Evolutionary conservation across 805 yeast species (phyloP), one percentile per base, ranked within the genome.

Genomic region (Jamesozyma lodderae): DNA sequence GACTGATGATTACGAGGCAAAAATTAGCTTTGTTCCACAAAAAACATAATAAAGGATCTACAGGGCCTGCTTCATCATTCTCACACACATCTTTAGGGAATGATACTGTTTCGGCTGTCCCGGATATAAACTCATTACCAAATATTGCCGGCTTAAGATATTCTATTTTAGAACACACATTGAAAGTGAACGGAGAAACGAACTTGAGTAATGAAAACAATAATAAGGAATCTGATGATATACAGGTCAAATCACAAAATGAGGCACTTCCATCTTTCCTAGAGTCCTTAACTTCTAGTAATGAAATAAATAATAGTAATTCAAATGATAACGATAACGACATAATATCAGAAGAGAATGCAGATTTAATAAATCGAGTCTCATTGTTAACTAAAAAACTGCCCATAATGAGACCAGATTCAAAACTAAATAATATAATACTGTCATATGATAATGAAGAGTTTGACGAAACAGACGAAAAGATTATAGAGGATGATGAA

Each of bases 311-410:
- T 8, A 33, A 34, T 16, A n/a, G 16, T 16, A 28, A 8, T 9
- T 14, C 25, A 2, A 31, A 35, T 18, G 28, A 28, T 7, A 28
- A 35, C 3, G 32, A 40, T 18, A 27, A 6, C 10, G 29, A 32
- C 22, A 11, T 23, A 33, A 22, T 27, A 13, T 22, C 35, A 2
- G 45, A 38, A 29, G 35, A 26, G 19, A 23, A 16, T 24, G 15
- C 16, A 11, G 25, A 18, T 4, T n/a, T 34, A 32, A 17, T 17
- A 14, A 15, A 21, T n/a, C 18, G 30, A n/a, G 40, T 28, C 11
- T 36, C 50, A 59, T 14, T 44, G 47, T 41, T 70, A 68, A 68
- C 55, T 58, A 38, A 63, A 57, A 48, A 67, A 62, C 42, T 61
- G 59, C 59, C 66, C 42, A 36, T 62, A 46, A 44, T 60, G 62